Evolutionary conservation across 2,329 filamentous ascomycete species (phyloP).

Genomic region (Colletotrichum musae): DNA sequence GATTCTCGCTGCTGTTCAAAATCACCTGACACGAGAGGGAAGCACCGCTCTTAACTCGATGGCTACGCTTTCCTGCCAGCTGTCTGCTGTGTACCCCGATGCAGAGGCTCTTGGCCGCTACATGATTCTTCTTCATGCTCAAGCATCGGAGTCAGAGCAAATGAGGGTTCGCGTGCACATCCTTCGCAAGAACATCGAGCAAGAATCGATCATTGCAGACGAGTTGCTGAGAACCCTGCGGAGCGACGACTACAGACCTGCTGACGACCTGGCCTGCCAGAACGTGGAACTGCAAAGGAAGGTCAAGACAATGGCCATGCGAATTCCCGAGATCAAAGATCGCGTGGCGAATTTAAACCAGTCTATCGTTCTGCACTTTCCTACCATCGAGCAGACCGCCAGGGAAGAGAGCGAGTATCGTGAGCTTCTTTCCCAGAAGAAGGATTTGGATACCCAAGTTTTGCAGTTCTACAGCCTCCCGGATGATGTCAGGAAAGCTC

Average conservation of each 20-base stretch:
- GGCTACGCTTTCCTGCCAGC: conserved; percentile 63
- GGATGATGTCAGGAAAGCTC: conserved; percentile 77
- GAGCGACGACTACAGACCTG: conserved; percentile 65
- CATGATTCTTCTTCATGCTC: conserved; percentile 70
- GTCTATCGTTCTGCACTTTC: conserved; percentile 51
- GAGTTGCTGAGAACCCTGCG: conserved; percentile 59
- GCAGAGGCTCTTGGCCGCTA: conserved; percentile 64
- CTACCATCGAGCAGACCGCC: conserved; percentile 71
- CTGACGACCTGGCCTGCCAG: conserved; percentile 73
- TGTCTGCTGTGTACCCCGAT: conserved; percentile 64
- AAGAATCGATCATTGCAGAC: conserved; percentile 60
- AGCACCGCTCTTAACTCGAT: conserved; percentile 70
- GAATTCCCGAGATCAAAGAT: conserved; percentile 77
- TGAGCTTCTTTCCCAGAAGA: conserved; percentile 69
- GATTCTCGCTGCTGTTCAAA: conserved; percentile 68
- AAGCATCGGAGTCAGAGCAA: conserved; percentile 69
- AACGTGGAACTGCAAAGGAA: conserved; percentile 82
- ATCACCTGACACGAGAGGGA: conserved; percentile 69
- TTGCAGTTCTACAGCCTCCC: conserved; percentile 80
- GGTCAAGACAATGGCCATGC: conserved; percentile 75
- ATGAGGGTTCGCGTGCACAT: conserved; percentile 66
- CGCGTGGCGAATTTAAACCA: conserved; percentile 61
- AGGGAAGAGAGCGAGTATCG: conserved; percentile 72
- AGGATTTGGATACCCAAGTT: conserved; percentile 73
- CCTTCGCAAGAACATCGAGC: conserved; percentile 70